Conservation (phyloP, 352 stramenopile genomes). For the Thraustochytrium striatum region DNA sequence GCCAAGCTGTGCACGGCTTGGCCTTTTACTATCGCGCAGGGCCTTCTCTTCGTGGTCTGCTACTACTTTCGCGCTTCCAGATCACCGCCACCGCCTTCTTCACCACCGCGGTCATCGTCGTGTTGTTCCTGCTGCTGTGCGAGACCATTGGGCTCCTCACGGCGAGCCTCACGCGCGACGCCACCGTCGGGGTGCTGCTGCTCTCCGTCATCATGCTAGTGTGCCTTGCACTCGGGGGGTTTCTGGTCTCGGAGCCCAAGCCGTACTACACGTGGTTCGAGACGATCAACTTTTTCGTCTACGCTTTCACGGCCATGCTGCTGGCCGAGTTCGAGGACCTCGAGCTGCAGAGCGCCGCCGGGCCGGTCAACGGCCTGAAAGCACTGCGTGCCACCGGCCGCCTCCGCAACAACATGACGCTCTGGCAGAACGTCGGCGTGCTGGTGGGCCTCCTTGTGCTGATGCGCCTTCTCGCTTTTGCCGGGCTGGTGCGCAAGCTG, state of each 20-base stretch:
- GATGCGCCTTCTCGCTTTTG: background rate
- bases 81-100: background rate
- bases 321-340: constrained; percentile 13
- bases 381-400: background rate
- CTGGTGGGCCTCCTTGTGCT: constrained; percentile 9
- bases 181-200: constrained; percentile 26
- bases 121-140: constrained; percentile 1
- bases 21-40: constrained; percentile 1
- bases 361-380: background rate
- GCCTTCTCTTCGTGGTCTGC: constrained; percentile 21
- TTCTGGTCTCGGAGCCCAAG: background rate
- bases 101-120: background rate
- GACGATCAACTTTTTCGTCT: constrained; percentile 44
- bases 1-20: constrained; percentile 5
- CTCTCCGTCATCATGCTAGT: constrained; percentile 28
- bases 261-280: constrained; percentile 33
- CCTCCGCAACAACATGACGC: constrained; percentile 9
- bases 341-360: background rate
- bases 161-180: background rate
- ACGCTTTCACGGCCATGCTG: constrained; percentile 16
- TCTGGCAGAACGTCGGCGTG: constrained; percentile 16
- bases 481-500: background rate
- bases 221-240: constrained; percentile 1
- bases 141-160: constrained; percentile 11
- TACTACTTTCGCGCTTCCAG: constrained; percentile 26